Evolutionary conservation across 257 asterid species (phyloP).

Genomic region (Coffea canephora): DNA sequence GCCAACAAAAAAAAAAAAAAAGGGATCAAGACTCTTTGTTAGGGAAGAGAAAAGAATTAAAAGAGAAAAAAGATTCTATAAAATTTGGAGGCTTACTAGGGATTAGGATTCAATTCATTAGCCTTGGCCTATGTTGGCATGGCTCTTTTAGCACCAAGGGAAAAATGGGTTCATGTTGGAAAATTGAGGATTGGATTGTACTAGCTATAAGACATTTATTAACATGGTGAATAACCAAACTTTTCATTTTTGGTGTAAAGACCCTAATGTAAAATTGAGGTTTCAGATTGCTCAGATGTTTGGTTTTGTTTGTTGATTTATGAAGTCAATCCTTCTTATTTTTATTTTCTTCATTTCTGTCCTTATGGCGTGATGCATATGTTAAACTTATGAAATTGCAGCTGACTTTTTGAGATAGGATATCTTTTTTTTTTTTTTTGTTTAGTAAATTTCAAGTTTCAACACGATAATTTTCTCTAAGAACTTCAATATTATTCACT

Average conservation of each 20-base stretch:
- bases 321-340: background rate
- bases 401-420: background rate
- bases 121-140: background rate
- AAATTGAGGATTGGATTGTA: background rate
- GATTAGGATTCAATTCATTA: background rate
- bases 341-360: background rate
- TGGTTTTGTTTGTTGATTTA: background rate
- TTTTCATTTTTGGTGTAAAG: background rate
- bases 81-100: background rate
- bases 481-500: background rate
- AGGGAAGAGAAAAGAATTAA: background rate
- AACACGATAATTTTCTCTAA: background rate
- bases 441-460: background rate
- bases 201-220: background rate
- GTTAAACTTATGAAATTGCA: background rate
- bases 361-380: background rate
- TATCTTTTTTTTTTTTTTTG: too few species aligned
- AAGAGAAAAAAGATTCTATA: background rate
- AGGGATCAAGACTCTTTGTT: background rate
- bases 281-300: background rate
- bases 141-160: background rate
- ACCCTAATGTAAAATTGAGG: background rate
- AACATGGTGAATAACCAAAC: background rate
- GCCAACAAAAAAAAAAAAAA: background rate
- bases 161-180: background rate